Conservation (phyloP, 2,329 filamentous ascomycete species). For the Rhynchosporium graminicola region DNA sequence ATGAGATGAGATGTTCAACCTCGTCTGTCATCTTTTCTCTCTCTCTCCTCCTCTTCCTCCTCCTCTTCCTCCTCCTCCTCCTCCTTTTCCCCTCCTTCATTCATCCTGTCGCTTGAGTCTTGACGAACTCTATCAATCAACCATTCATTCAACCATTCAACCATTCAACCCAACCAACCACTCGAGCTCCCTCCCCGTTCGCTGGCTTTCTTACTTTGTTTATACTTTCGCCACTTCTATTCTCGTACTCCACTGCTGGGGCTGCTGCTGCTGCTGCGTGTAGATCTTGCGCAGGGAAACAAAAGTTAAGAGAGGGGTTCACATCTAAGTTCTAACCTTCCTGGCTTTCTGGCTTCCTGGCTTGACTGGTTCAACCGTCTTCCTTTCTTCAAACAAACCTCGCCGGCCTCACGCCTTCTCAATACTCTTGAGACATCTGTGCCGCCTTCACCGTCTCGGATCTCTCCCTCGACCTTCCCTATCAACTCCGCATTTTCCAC, state of each 20-base stretch:
- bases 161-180: too few species aligned
- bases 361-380: not conserved
- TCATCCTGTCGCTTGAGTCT: not conserved
- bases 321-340: not conserved
- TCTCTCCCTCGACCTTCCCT: not conserved
- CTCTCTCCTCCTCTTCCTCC: not conserved
- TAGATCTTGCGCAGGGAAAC: conserved; percentile 11
- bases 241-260: not conserved
- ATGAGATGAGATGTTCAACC: too few species aligned
- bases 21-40: conserved; percentile 1
- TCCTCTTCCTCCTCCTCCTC: not conserved
- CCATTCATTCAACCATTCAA: too few species aligned
- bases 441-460: conserved; percentile 1
- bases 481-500: conserved; percentile 20
- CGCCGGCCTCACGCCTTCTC: conserved; percentile 10
- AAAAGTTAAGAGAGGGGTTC: not conserved
- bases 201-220: conserved; percentile 1
- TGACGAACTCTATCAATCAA: conserved; percentile 1
- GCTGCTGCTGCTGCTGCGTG: conserved; percentile 3
- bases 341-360: not conserved
- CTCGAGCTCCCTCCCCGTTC: too few species aligned
- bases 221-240: not conserved
- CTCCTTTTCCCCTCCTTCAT: not conserved
- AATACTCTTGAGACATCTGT: not conserved
- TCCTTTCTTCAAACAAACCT: not conserved